Conservation (phyloP, 495 filamentous ascomycete species). For the Acidiella bohemica region DNA sequence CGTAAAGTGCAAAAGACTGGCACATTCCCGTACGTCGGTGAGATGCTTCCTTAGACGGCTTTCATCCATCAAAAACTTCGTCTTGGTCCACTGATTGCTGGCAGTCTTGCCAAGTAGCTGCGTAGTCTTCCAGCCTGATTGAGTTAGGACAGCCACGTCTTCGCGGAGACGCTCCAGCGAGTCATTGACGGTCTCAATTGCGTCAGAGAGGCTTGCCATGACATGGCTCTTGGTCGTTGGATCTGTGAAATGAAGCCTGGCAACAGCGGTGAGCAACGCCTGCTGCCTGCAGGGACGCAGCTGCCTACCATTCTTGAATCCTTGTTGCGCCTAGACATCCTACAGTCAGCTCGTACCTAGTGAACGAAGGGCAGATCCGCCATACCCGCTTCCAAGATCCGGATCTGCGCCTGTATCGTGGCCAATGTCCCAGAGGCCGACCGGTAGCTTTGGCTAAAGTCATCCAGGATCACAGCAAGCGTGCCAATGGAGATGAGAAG, state of each 20-base stretch:
- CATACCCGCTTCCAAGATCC: neutral
- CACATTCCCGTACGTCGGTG: conserved; percentile 8
- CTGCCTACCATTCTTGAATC: conserved; percentile 15
- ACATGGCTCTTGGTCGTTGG: neutral
- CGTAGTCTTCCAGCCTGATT: neutral
- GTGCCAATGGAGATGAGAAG: conserved; percentile 3
- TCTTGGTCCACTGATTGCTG: conserved; percentile 1
- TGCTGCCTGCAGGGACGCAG: too few relatives aligned
- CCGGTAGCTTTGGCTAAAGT: conserved; percentile 2
- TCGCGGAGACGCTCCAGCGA: conserved; percentile 7
- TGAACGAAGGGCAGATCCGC: too few relatives aligned
- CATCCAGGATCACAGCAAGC: neutral
- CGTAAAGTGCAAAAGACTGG: conserved; percentile 2
- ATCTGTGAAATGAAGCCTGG: conserved; percentile 11
- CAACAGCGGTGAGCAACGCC: too few relatives aligned
- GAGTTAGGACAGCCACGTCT: neutral
- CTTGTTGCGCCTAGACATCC: too few relatives aligned
- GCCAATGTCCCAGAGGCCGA: conserved; percentile 1
- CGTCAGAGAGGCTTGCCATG: conserved; percentile 1
- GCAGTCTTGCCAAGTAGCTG: neutral
- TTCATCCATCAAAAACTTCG: neutral
- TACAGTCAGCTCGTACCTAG: too few relatives aligned
- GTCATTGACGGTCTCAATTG: conserved; percentile 2
- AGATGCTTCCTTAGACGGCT: conserved; percentile 3
- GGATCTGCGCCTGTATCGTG: conserved; percentile 1